Evolutionary conservation across 495 filamentous ascomycete species (phyloP).

Genomic region (Poronia punctata): DNA sequence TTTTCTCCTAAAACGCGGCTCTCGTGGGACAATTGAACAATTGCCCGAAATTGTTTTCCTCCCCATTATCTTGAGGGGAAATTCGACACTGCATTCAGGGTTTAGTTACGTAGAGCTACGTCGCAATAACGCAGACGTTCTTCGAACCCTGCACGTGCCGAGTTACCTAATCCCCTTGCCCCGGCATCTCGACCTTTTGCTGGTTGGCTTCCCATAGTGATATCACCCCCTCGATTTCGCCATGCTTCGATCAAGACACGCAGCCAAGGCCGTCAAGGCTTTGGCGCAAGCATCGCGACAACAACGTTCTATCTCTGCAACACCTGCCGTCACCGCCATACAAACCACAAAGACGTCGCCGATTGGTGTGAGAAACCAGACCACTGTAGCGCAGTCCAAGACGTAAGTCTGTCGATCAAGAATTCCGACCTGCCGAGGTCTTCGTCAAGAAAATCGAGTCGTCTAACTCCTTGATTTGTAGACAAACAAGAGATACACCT

Average conservation of each 20-base stretch:
- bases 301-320: slow-evolving; percentile 18
- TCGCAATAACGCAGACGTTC: neutral
- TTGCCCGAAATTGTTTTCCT: too few relatives aligned
- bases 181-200: neutral
- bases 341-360: slow-evolving; percentile 22
- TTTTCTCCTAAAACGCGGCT: neutral
- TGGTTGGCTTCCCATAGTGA: neutral
- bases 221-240: slow-evolving; percentile 8
- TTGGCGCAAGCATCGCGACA: slow-evolving; percentile 31
- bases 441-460: neutral
- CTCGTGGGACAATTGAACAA: neutral
- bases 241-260: slow-evolving; percentile 39
- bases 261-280: slow-evolving; percentile 35
- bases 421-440: neutral
- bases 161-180: neutral
- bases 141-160: neutral
- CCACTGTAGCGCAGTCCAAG: slow-evolving; percentile 27
- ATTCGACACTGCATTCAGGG: neutral
- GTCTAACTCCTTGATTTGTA: slow-evolving; percentile 18
- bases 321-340: slow-evolving; percentile 18
- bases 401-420: slow-evolving; percentile 10
- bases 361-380: slow-evolving; percentile 29
- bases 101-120: neutral
- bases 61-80: too few relatives aligned
- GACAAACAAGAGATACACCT: slow-evolving; percentile 44